These are phyloP conservation scores for Tanacetum coccineum DNA, from an alignment of 129 eudicot species.

Conservation along the genomic window DNA sequence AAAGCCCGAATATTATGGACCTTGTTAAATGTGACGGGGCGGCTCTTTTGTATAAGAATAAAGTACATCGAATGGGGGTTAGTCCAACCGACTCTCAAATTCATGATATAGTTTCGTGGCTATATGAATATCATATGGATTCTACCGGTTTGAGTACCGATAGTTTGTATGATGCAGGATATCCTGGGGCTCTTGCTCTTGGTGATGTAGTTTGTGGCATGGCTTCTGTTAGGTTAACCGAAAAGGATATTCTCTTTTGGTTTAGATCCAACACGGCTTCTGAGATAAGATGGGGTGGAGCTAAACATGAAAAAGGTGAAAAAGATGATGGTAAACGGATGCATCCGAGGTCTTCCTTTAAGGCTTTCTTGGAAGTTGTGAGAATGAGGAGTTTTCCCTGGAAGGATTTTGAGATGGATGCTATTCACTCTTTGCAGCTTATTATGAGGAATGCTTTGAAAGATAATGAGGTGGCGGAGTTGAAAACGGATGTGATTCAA, in stretches of 20 bases:
- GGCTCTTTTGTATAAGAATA: conserved; percentile 53
- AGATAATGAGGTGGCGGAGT: conserved; percentile 33
- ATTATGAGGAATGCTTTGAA: conserved; percentile 74
- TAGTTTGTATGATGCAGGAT: conserved; percentile 87
- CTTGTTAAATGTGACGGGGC: conserved; percentile 96
- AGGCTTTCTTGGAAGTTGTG: conserved; percentile 89
- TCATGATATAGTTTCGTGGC: conserved; percentile 76
- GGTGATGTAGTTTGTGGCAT: conserved; percentile 89
- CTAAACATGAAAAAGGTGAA: conserved; percentile 73
- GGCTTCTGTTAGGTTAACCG: conserved; percentile 74
- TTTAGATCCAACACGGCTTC: conserved; percentile 88
- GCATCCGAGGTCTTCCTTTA: conserved; percentile 96
- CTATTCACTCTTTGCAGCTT: conserved; percentile 92
- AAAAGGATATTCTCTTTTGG: conserved; percentile 82
- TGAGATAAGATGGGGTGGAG: conserved; percentile 90
- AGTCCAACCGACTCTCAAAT: conserved; percentile 67
- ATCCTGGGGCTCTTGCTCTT: conserved; percentile 81
- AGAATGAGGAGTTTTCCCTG: conserved; percentile 78
- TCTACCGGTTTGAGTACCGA: conserved; percentile 95
- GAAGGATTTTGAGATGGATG: conserved; percentile 98
- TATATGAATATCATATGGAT: conserved; percentile 68
- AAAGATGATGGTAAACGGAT: conserved; percentile 81
- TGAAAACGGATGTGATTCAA: conserved; percentile 46
- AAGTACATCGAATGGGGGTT: conserved; percentile 52
- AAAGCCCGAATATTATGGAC: conserved; percentile 89